Conservation (phyloP, 2,329 filamentous ascomycete genomes). For the Raffaelea ambrosiae region DNA sequence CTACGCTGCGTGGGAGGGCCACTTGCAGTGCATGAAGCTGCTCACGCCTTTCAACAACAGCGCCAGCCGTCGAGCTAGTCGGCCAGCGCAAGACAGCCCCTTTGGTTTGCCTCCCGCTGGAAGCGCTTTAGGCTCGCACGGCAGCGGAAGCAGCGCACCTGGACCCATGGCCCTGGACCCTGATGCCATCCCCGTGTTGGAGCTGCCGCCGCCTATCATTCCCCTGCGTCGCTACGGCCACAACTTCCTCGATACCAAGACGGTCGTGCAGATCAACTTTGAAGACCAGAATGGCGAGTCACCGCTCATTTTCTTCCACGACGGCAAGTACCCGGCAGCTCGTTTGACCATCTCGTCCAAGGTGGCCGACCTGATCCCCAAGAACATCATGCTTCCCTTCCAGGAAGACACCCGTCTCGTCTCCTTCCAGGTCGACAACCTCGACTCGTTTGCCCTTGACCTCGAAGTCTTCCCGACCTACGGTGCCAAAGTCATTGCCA, state of each 20-base stretch:
- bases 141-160: slow-evolving; percentile 39
- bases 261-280: slow-evolving; percentile 87
- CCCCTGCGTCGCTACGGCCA: slow-evolving; percentile 90
- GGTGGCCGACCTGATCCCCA: slow-evolving; percentile 87
- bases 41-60: slow-evolving; percentile 51
- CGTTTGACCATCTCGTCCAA: slow-evolving; percentile 95
- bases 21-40: slow-evolving; percentile 87
- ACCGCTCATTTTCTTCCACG: slow-evolving; percentile 91
- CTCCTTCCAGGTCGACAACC: slow-evolving; percentile 90
- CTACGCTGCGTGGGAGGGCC: slow-evolving; percentile 96
- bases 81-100: slow-evolving; percentile 28
- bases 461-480: slow-evolving; percentile 98
- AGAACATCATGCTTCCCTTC: slow-evolving; percentile 90
- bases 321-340: slow-evolving; percentile 91
- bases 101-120: slow-evolving; percentile 26
- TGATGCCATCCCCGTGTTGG: slow-evolving; percentile 86
- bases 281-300: slow-evolving; percentile 65
- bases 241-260: slow-evolving; percentile 97
- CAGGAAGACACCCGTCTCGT: slow-evolving; percentile 92
- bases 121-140: slow-evolving; percentile 21
- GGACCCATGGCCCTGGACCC: slow-evolving; percentile 62
- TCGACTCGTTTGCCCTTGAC: slow-evolving; percentile 88
- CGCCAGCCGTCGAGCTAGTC: slow-evolving; percentile 18
- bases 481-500: slow-evolving; percentile 93
- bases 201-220: slow-evolving; percentile 91